Percentiles rank a stretch among this genome's conserved stretches.
These are phyloP conservation scores for Spergularia azorica DNA, from an alignment of 179 eudicot species.

Conservation along the genomic window DNA sequence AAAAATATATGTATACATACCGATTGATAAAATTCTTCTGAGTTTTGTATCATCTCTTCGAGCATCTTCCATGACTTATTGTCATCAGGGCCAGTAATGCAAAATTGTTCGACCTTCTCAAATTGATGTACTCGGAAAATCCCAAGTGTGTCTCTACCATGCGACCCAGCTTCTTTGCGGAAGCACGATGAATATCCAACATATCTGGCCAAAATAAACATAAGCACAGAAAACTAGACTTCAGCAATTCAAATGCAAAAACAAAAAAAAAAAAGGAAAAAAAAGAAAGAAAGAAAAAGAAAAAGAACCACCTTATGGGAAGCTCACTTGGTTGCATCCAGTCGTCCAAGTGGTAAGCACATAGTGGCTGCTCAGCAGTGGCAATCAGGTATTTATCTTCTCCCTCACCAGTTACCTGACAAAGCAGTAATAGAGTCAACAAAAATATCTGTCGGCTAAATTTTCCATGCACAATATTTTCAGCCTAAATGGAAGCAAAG, in stretches of 20 bases:
- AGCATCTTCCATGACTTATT: constrained; percentile 91
- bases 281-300: too few species aligned
- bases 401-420: constrained; percentile 84
- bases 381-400: constrained; percentile 96
- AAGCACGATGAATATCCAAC: constrained; percentile 94
- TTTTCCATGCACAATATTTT: not conserved
- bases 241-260: too few species aligned
- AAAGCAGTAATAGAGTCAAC: constrained; percentile 12
- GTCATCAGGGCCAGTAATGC: constrained; percentile 74
- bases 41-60: constrained; percentile 85
- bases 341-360: constrained; percentile 89
- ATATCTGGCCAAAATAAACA: constrained; percentile 47
- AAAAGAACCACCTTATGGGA: constrained; percentile 59
- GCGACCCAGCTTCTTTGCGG: constrained; percentile 97
- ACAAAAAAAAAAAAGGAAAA: not conserved
- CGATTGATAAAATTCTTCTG: constrained; percentile 80
- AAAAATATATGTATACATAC: constrained; percentile 30
- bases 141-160: constrained; percentile 93
- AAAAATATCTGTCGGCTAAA: not conserved
- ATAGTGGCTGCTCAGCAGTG: constrained; percentile 94
- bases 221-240: constrained; percentile 14
- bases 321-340: constrained; percentile 85
- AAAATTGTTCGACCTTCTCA: constrained; percentile 94
- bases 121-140: constrained; percentile 95
- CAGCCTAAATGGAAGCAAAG: not conserved